These are phyloP conservation scores for Phylloporus sp. DNA, from an alignment of 768 basidiomycete genomes.

Conservation along the genomic window DNA sequence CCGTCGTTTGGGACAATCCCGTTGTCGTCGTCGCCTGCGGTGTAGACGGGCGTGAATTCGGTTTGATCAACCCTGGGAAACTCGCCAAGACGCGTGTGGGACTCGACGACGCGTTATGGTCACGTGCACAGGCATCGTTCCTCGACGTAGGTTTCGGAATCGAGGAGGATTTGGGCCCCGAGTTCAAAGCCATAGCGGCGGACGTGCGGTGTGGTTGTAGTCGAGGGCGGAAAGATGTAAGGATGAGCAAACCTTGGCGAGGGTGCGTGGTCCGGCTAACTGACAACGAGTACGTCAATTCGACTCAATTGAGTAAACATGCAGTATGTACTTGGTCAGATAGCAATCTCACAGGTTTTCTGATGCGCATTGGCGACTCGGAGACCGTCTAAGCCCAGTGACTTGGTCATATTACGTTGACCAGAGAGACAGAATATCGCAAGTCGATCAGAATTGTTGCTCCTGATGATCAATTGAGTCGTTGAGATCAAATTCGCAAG, in stretches of 20 bases:
- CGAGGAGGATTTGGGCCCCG: background rate
- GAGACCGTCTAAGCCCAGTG: no score
- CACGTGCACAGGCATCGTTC: slow-evolving; percentile 16
- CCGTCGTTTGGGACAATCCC: background rate
- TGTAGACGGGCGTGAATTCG: background rate
- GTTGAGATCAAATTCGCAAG: no score
- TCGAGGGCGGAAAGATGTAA: background rate
- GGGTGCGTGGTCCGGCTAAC: slow-evolving; percentile 9
- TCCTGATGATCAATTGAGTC: no score
- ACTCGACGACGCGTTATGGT: slow-evolving; percentile 22
- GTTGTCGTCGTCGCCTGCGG: slow-evolving; percentile 1
- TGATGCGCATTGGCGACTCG: no score
- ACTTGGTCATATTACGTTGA: no score
- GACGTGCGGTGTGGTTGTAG: background rate
- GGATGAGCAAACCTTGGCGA: background rate
- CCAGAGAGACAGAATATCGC: no score
- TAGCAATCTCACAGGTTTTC: no score
- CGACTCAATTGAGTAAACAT: no score
- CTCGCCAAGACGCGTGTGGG: slow-evolving; percentile 19
- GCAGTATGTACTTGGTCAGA: no score
- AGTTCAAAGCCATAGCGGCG: slow-evolving; percentile 6
- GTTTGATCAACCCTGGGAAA: slow-evolving; percentile 31
- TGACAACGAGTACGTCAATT: slow-evolving; percentile 22
- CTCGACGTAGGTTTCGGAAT: background rate
- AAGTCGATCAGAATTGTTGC: no score